Evolutionary conservation across 495 filamentous ascomycete species (phyloP).

Genomic region (Cryomyces minteri): DNA sequence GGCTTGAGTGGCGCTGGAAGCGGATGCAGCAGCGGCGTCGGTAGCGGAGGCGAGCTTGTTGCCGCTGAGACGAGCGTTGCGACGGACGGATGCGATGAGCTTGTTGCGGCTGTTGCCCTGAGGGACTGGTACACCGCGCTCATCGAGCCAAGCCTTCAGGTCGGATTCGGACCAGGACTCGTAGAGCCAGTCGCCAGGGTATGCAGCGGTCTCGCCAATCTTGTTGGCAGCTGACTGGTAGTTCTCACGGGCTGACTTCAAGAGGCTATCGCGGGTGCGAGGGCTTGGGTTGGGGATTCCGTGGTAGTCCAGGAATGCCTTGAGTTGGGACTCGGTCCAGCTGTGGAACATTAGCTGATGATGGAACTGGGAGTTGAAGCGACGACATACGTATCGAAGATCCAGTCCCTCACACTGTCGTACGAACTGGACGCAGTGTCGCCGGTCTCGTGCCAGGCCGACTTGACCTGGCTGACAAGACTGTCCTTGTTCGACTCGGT

Average conservation of each 20-base stretch:
- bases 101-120: constrained; percentile 76
- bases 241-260: constrained; percentile 59
- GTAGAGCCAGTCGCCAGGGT: constrained; percentile 96
- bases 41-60: constrained; percentile 39
- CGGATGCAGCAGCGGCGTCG: constrained; percentile 44
- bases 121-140: constrained; percentile 71
- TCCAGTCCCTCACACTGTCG: constrained; percentile 65
- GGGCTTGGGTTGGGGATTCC: constrained; percentile 74
- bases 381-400: constrained; percentile 69
- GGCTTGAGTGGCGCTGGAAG: constrained; percentile 46
- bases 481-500: constrained; percentile 44
- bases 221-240: constrained; percentile 74
- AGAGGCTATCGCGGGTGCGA: constrained; percentile 63
- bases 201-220: constrained; percentile 56
- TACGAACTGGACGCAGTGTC: constrained; percentile 54
- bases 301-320: constrained; percentile 80
- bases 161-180: constrained; percentile 67
- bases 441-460: constrained; percentile 54
- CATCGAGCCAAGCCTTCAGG: constrained; percentile 71
- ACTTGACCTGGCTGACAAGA: constrained; percentile 48
- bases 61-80: constrained; percentile 68
- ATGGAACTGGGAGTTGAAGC: not conserved
- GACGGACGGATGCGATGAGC: constrained; percentile 74
- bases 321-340: constrained; percentile 73
- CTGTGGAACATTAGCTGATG: constrained; percentile 25